Evolutionary conservation across 805 yeast genomes (phyloP).

Genomic region (Hanseniaspora osmophila): DNA sequence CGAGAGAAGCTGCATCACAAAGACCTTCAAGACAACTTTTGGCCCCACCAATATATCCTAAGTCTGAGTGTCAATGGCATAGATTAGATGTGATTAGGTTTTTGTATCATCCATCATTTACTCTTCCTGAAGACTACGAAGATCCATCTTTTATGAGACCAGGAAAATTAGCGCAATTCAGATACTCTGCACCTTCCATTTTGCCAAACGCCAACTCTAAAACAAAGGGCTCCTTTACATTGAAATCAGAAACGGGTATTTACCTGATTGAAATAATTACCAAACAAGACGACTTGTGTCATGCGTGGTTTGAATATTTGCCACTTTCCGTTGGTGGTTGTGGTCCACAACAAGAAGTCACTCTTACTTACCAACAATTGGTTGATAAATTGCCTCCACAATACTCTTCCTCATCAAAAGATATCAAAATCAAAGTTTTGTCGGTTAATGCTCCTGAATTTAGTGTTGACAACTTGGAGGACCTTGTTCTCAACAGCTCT

Average conservation of each 20-base stretch:
- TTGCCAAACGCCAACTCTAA: slow-evolving; percentile 19
- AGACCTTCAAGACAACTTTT: slow-evolving; percentile 38
- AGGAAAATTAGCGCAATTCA: slow-evolving; percentile 20
- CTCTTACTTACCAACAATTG: slow-evolving; percentile 36
- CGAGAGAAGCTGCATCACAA: slow-evolving; percentile 46
- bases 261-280: slow-evolving; percentile 59
- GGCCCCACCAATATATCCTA: slow-evolving; percentile 33
- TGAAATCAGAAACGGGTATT: slow-evolving; percentile 49
- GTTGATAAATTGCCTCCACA: slow-evolving; percentile 21
- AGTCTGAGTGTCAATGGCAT: slow-evolving; percentile 79
- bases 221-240: background rate
- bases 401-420: slow-evolving; percentile 13
- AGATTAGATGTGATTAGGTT: slow-evolving; percentile 66
- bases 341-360: slow-evolving; percentile 43
- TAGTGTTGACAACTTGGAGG: slow-evolving; percentile 34
- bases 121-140: slow-evolving; percentile 47
- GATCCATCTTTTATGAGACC: slow-evolving; percentile 29
- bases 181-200: slow-evolving; percentile 26
- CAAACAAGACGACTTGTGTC: slow-evolving; percentile 27
- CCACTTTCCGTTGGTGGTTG: slow-evolving; percentile 43
- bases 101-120: slow-evolving; percentile 67
- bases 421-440: slow-evolving; percentile 38
- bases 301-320: slow-evolving; percentile 44
- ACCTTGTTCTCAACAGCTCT: background rate
- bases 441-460: slow-evolving; percentile 49